Percentiles rank a stretch among this genome's conserved stretches.
Conservation (phyloP, 148 eudicot species). For the Vaccinium corymbosum region DNA sequence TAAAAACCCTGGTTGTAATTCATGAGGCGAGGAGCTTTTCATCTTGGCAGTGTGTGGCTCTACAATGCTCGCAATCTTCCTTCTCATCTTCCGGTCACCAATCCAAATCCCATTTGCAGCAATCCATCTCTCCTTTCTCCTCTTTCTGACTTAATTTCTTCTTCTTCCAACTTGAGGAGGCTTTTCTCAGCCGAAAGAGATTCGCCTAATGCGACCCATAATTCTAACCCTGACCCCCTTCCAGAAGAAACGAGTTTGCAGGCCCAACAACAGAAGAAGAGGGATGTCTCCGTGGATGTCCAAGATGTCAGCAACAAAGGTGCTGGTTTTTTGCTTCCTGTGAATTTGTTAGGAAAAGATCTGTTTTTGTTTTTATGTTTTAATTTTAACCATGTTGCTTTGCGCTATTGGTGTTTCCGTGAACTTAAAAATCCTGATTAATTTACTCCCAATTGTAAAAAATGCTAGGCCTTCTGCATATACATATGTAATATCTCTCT, state of each 20-base stretch:
- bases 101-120: constrained; percentile 16
- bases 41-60: constrained; percentile 29
- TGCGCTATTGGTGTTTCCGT: background rate
- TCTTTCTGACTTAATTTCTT: constrained; percentile 10
- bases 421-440: background rate
- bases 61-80: constrained; percentile 24
- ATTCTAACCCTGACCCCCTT: constrained; percentile 16
- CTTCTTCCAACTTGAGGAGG: constrained; percentile 22
- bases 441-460: background rate
- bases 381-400: background rate
- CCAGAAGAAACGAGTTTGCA: constrained; percentile 25
- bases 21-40: constrained; percentile 51
- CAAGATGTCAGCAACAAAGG: constrained; percentile 57
- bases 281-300: constrained; percentile 23
- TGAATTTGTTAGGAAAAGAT: background rate
- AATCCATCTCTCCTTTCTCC: constrained; percentile 6
- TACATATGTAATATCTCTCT: background rate
- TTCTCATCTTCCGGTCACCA: constrained; percentile 16
- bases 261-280: constrained; percentile 17
- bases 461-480: background rate
- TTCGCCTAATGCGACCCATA: constrained; percentile 31
- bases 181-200: constrained; percentile 44
- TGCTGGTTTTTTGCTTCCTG: background rate
- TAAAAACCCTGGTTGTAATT: constrained; percentile 1
- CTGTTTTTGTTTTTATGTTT: background rate